Evolutionary conservation across 345 rosid species (phyloP).

Genomic region (Linum usitatissimum): DNA sequence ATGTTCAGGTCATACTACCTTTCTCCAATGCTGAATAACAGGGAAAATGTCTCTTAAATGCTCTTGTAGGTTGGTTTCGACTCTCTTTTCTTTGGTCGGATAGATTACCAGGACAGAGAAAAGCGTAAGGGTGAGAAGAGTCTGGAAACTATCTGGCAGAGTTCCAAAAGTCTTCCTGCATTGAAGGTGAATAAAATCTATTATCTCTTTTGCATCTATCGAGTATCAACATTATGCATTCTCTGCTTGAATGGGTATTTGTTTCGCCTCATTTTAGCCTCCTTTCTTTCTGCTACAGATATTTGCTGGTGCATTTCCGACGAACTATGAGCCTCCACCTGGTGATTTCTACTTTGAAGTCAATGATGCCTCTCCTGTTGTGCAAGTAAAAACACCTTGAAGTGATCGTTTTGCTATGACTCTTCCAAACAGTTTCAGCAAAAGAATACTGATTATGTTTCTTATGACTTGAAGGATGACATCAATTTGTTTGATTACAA

Average conservation of each 20-base stretch:
- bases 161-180: constrained; percentile 43
- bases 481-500: constrained; percentile 42
- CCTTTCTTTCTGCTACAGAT: constrained; percentile 21
- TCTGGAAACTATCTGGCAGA: constrained; percentile 48
- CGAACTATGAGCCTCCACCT: constrained; percentile 42
- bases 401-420: background rate
- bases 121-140: constrained; percentile 35
- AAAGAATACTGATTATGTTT: constrained; percentile 2
- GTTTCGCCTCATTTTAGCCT: background rate
- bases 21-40: background rate
- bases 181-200: constrained; percentile 29
- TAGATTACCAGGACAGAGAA: constrained; percentile 48
- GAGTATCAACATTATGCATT: background rate
- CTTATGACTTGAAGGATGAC: constrained; percentile 28
- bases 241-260: background rate
- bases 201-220: background rate
- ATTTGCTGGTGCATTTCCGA: constrained; percentile 42
- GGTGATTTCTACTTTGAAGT: constrained; percentile 38
- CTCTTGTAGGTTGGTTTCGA: constrained; percentile 41
- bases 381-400: constrained; percentile 30
- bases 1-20: background rate
- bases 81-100: constrained; percentile 37
- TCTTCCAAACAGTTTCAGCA: background rate
- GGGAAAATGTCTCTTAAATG: background rate
- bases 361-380: constrained; percentile 29